phyloP scores from a whole-genome alignment of 805 yeast genomes.

The Candida yuanshanica region DNA sequence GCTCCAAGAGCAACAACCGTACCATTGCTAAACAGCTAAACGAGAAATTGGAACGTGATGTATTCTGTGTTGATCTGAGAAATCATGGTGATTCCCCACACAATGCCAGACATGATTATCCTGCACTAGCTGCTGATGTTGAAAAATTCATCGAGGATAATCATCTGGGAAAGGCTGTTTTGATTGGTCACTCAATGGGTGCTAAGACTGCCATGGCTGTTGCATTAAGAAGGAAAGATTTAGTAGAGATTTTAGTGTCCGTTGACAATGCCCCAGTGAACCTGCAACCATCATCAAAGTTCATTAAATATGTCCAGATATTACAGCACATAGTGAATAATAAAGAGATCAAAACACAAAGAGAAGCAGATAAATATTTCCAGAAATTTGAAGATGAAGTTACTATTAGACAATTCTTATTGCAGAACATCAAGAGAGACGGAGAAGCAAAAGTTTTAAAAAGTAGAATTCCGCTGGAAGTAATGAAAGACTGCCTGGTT shows the following conservation, averaged over 20 bases:
- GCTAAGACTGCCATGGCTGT: constrained; percentile 92
- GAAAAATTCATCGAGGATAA: constrained; percentile 51
- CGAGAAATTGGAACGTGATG: constrained; percentile 43
- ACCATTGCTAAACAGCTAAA: constrained; percentile 64
- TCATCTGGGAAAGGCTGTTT: constrained; percentile 41
- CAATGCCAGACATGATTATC: constrained; percentile 63
- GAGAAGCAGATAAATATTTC: constrained; percentile 64
- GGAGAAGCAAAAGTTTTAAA: constrained; percentile 28
- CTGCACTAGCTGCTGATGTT: constrained; percentile 82
- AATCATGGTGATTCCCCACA: constrained; percentile 95
- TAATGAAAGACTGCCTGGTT: constrained; percentile 60
- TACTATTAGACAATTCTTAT: constrained; percentile 67
- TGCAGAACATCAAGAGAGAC: constrained; percentile 57
- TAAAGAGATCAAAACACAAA: constrained; percentile 39
- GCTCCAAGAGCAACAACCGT: constrained; percentile 74
- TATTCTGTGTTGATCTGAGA: constrained; percentile 70
- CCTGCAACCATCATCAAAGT: constrained; percentile 48
- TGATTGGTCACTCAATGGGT: constrained; percentile 87
- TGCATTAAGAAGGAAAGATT: constrained; percentile 59
- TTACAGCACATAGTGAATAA: constrained; percentile 52
- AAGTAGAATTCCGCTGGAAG: constrained; percentile 57
- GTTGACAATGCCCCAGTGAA: constrained; percentile 91
- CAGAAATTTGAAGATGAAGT: constrained; percentile 54
- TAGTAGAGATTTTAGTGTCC: constrained; percentile 57
- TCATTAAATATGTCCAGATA: constrained; percentile 61